Percentiles rank a stretch among this genome's conserved stretches.
Conservation (phyloP, 768 basidiomycete species). For the Naganishia friedmannii region DNA sequence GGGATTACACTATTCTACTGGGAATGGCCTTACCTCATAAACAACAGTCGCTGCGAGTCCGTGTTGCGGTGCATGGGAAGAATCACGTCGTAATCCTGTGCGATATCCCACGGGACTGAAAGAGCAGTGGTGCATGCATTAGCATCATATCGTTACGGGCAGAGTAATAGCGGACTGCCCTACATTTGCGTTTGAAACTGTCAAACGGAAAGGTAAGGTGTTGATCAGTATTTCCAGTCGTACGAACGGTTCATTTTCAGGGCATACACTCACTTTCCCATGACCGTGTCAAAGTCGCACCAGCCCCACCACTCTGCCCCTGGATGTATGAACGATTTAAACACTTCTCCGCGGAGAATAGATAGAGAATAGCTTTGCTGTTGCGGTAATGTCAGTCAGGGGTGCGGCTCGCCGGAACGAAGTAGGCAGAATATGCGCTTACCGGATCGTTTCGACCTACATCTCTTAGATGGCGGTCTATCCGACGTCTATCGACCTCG, state of each 20-base stretch:
- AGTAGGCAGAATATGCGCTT: neutral
- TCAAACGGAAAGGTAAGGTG: neutral
- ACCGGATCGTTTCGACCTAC: slow-evolving; percentile 16
- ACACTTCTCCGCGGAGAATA: slow-evolving; percentile 35
- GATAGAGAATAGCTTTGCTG: slow-evolving; percentile 31
- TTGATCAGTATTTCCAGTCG: too few relatives aligned
- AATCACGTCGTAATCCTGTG: slow-evolving; percentile 33
- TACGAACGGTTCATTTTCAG: too few relatives aligned
- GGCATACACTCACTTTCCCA: slow-evolving; percentile 31
- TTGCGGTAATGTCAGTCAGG: neutral
- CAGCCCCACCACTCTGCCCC: slow-evolving; percentile 34
- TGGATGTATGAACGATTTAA: slow-evolving; percentile 30
- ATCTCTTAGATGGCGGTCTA: slow-evolving; percentile 24
- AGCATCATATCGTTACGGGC: neutral
- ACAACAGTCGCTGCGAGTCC: slow-evolving; percentile 29
- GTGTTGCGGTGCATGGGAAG: slow-evolving; percentile 24
- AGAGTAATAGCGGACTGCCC: neutral
- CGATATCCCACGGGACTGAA: slow-evolving; percentile 34
- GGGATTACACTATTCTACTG: neutral
- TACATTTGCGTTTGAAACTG: slow-evolving; percentile 18
- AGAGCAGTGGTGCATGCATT: neutral
- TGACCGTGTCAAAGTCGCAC: slow-evolving; percentile 33
- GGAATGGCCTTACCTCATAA: slow-evolving; percentile 23
- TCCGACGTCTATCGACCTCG: slow-evolving; percentile 14
- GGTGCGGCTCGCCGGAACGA: neutral